Conservation (phyloP, 1,284 basidiomycete genomes). For the Farysia itapuensis region DNA sequence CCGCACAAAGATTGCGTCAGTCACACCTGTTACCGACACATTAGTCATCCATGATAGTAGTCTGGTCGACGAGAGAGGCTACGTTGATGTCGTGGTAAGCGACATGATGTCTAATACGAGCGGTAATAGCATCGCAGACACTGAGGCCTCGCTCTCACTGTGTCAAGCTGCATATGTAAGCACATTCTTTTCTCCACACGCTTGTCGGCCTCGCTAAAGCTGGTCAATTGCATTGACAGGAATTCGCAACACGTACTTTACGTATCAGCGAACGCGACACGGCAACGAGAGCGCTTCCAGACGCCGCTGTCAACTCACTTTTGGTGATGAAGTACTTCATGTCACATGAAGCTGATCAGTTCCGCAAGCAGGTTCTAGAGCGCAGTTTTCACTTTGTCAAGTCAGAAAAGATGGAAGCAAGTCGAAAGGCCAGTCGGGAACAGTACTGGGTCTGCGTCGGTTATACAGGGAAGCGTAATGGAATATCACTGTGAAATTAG, state of each 20-base stretch:
- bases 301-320: conserved; percentile 11
- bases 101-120: conserved; percentile 55
- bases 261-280: not conserved
- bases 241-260: too few species aligned
- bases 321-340: conserved; percentile 49
- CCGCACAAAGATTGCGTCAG: conserved; percentile 1
- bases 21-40: not conserved
- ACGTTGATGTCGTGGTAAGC: conserved; percentile 49
- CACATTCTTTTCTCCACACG: too few species aligned
- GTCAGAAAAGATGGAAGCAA: conserved; percentile 47
- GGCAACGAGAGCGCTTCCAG: not conserved
- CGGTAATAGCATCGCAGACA: conserved; percentile 32
- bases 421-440: conserved; percentile 47
- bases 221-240: too few species aligned
- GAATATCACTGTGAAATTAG: too few species aligned
- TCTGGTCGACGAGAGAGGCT: conserved; percentile 1
- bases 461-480: too few species aligned
- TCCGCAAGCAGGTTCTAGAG: conserved; percentile 41
- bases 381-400: conserved; percentile 39
- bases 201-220: too few species aligned
- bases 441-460: conserved; percentile 52
- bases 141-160: conserved; percentile 34
- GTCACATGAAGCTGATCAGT: conserved; percentile 41
- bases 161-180: conserved; percentile 18
- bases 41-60: not conserved